Percentiles rank a stretch among this genome's conserved stretches.
phyloP scores from a whole-genome alignment of 257 asterid genomes.

The Cynanchum wilfordii region DNA sequence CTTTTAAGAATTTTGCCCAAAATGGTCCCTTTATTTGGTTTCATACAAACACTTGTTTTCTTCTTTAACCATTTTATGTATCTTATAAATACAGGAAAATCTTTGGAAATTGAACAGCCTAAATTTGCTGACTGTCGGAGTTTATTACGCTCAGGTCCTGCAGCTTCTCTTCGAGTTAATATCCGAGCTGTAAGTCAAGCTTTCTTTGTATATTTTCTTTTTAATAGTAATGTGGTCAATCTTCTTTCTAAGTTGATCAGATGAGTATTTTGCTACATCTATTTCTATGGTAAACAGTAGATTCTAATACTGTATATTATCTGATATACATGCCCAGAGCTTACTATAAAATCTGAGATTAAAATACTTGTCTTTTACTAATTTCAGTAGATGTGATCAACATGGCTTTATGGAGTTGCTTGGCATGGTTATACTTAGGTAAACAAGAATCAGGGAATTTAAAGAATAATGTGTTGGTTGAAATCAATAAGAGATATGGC shows the following conservation, averaged over 20 bases:
- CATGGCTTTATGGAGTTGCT: background rate
- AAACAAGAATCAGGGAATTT: background rate
- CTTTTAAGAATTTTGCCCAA: background rate
- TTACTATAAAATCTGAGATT: background rate
- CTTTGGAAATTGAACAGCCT: slow-evolving; percentile 62
- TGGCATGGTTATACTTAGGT: background rate
- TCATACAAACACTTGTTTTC: slow-evolving; percentile 1
- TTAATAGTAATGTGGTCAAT: background rate
- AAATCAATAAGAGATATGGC: background rate
- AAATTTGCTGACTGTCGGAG: slow-evolving; percentile 69
- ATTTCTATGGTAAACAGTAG: background rate
- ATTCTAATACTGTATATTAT: background rate
- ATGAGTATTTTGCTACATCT: background rate
- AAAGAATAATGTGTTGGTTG: background rate
- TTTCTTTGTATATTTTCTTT: slow-evolving; percentile 1
- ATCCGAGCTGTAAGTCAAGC: slow-evolving; percentile 85
- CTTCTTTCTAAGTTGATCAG: background rate
- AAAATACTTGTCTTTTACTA: background rate
- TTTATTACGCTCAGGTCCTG: slow-evolving; percentile 91
- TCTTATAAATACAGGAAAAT: slow-evolving; percentile 40
- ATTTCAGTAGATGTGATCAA: background rate
- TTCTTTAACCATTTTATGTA: background rate
- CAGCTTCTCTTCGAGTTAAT: slow-evolving; percentile 81
- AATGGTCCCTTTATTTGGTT: too few relatives aligned
- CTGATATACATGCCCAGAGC: background rate